Evolutionary conservation across 192 early-diverging fungal genomes (phyloP).

Genomic region (Ramicandelaber brevisporus): DNA sequence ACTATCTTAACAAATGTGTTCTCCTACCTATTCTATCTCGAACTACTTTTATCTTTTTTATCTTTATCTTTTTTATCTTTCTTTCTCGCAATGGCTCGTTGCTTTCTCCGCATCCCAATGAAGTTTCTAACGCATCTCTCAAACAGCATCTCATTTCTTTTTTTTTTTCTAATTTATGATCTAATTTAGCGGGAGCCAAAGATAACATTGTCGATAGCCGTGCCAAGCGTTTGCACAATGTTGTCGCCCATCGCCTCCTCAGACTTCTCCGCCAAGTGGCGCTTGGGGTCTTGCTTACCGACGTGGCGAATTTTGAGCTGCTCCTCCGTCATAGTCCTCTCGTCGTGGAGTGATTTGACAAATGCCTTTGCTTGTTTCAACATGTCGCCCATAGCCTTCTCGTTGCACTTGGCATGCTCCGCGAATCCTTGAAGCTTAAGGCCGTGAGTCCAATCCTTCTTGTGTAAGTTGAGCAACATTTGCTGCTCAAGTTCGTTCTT

Average conservation of each 20-base stretch:
- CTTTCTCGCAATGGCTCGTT: neutral
- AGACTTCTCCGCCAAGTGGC: constrained; percentile 84
- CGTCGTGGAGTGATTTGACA: constrained; percentile 96
- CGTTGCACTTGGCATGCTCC: constrained; percentile 58
- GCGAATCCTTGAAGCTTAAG: constrained; percentile 60
- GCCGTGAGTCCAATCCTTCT: constrained; percentile 98
- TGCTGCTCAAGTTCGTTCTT: constrained; percentile 99
- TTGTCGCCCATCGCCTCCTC: constrained; percentile 84
- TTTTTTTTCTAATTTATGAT: neutral
- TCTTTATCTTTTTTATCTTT: constrained; percentile 5
- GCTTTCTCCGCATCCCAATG: neutral
- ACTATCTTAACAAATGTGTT: too few species aligned
- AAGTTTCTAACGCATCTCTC: too few species aligned
- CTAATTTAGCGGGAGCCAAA: neutral
- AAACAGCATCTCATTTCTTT: constrained; percentile 1
- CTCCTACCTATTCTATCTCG: constrained; percentile 1
- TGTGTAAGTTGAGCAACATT: constrained; percentile 97
- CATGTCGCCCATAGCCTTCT: constrained; percentile 73
- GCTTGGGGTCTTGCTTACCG: constrained; percentile 99
- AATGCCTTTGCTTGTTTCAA: constrained; percentile 71
- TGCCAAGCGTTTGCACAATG: constrained; percentile 85
- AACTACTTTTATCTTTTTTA: constrained; percentile 1
- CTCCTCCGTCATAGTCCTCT: constrained; percentile 73
- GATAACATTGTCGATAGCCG: constrained; percentile 41
- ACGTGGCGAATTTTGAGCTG: constrained; percentile 96